Evolutionary conservation across 1,139 yeast genomes (phyloP).

Genomic region (Blastobotrys apis): DNA sequence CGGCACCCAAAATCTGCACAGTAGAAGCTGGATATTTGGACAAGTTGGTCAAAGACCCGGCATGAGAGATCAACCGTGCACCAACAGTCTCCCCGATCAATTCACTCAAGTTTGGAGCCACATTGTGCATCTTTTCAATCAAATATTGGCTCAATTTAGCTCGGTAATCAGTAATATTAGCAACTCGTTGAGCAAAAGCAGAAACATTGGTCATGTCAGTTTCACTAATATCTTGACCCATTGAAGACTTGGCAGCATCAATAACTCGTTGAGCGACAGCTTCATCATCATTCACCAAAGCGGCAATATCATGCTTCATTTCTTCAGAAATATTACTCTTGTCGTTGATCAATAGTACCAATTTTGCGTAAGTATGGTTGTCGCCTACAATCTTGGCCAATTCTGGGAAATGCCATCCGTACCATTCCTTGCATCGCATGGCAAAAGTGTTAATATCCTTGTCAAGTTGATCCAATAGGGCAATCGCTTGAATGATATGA

Average conservation of each 20-base stretch:
- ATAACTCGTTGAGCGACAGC: constrained; percentile 89
- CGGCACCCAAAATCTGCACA: constrained; percentile 97
- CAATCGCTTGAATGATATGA: constrained; percentile 98
- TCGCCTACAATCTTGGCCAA: constrained; percentile 93
- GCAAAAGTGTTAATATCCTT: constrained; percentile 97
- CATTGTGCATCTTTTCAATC: constrained; percentile 93
- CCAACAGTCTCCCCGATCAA: constrained; percentile 98
- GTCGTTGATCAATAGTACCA: constrained; percentile 79
- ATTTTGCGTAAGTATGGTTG: constrained; percentile 81
- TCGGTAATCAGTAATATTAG: constrained; percentile 89
- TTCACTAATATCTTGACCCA: constrained; percentile 98
- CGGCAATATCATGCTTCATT: constrained; percentile 83
- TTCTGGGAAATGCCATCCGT: constrained; percentile 99
- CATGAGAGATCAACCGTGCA: constrained; percentile 96
- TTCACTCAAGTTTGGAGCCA: constrained; percentile 96
- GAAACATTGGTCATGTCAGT: constrained; percentile 87
- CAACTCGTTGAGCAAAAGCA: constrained; percentile 92
- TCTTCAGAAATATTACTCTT: constrained; percentile 81
- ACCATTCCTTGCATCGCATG: constrained; percentile 99
- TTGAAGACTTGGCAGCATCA: constrained; percentile 89
- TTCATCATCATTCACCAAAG: constrained; percentile 86
- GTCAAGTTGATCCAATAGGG: constrained; percentile 91
- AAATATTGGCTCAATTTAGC: constrained; percentile 81
- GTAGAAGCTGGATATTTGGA: constrained; percentile 99
- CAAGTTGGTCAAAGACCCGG: constrained; percentile 93